A percentile compares a stretch with the other conserved stretches of the same genome.
phyloP scores from a whole-genome alignment of 2,329 filamentous ascomycete species.

The Coccinonectria pachysandricola region DNA sequence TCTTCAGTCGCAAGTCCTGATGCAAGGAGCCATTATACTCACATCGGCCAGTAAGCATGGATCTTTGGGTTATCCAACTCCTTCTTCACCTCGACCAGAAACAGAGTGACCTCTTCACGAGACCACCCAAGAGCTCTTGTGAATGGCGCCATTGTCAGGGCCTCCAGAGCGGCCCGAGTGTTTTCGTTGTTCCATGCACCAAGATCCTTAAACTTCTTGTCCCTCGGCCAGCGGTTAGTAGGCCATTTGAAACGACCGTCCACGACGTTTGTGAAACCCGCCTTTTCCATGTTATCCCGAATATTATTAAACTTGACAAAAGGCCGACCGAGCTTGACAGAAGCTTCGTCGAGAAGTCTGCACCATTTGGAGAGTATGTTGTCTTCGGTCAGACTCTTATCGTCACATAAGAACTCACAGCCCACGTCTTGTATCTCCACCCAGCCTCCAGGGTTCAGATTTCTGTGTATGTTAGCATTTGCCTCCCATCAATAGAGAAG shows the following conservation, averaged over 20 bases:
- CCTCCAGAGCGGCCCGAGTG: conserved; percentile 8
- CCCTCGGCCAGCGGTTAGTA: conserved; percentile 10
- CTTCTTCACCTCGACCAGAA: conserved; percentile 8
- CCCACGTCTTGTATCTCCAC: conserved; percentile 10
- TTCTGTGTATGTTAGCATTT: background rate
- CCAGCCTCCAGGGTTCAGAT: conserved; percentile 8
- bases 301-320: conserved; percentile 9
- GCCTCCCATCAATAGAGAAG: fast-evolving
- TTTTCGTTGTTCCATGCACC: conserved; percentile 10
- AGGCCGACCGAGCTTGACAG: conserved; percentile 11
- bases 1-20: background rate
- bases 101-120: conserved; percentile 4
- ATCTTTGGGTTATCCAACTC: conserved; percentile 4
- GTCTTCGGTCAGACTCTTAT: conserved; percentile 10
- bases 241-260: conserved; percentile 11
- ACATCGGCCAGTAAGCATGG: conserved; percentile 10
- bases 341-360: conserved; percentile 11
- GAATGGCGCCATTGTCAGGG: conserved; percentile 10
- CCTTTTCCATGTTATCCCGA: conserved; percentile 6
- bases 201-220: conserved; percentile 8
- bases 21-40: background rate
- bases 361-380: conserved; percentile 12
- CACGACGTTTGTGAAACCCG: conserved; percentile 12
- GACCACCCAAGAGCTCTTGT: conserved; percentile 9
- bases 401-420: conserved; percentile 8